Evolutionary conservation across 805 yeast species (phyloP).

Genomic region (Maudiozyma barnettii): DNA sequence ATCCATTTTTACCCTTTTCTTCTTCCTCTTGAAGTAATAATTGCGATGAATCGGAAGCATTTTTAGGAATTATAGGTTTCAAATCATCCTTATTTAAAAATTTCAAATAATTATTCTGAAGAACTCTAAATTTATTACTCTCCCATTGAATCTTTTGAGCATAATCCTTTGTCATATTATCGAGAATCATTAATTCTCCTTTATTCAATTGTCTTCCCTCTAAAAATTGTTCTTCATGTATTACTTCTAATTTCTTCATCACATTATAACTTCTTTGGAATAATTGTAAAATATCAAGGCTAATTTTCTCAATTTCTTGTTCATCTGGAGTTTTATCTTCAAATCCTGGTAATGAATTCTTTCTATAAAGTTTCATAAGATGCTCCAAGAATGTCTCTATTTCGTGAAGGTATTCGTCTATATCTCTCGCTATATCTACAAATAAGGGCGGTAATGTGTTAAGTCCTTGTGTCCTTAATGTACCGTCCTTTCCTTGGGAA

Average conservation of each 20-base stretch:
- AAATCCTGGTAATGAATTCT: conserved; percentile 79
- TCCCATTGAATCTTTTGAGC: conserved; percentile 77
- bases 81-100: conserved; percentile 74
- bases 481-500: conserved; percentile 30
- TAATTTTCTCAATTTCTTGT: conserved; percentile 65
- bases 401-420: conserved; percentile 50
- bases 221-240: conserved; percentile 31
- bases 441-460: conserved; percentile 68
- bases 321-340: conserved; percentile 73
- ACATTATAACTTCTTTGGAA: conserved; percentile 73
- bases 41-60: conserved; percentile 16
- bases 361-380: conserved; percentile 64
- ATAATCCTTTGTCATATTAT: conserved; percentile 72
- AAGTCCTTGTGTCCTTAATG: conserved; percentile 29
- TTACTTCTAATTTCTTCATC: conserved; percentile 54
- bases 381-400: conserved; percentile 48
- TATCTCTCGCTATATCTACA: conserved; percentile 60
- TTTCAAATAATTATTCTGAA: conserved; percentile 84
- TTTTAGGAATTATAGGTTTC: conserved; percentile 33
- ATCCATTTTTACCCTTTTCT: conserved; percentile 22
- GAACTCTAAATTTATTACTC: conserved; percentile 68
- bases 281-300: conserved; percentile 60
- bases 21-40: conserved; percentile 28
- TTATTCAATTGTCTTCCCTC: conserved; percentile 28
- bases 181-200: conserved; percentile 55